Percentiles rank a stretch among this genome's conserved stretches.
phyloP scores from a whole-genome alignment of 2,329 filamentous ascomycete genomes.

The Ophiostoma quercus region DNA sequence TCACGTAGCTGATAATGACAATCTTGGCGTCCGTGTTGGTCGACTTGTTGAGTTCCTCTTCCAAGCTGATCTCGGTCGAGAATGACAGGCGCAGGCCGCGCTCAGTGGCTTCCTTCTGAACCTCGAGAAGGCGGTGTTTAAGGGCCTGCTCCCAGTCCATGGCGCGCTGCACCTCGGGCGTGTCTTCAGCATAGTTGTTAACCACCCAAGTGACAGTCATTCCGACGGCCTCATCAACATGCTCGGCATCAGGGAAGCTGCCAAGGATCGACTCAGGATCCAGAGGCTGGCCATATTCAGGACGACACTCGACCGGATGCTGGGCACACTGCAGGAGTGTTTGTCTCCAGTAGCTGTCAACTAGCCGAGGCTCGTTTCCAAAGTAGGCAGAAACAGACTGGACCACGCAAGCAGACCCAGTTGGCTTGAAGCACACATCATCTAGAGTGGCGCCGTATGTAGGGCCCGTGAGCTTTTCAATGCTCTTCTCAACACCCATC shows the following conservation, averaged over 20 bases:
- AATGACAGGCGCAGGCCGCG: conserved; percentile 85
- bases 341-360: conserved; percentile 66
- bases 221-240: conserved; percentile 68
- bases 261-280: conserved; percentile 82
- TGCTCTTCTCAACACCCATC: conserved; percentile 79
- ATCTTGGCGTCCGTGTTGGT: conserved; percentile 98
- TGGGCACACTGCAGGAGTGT: conserved; percentile 68
- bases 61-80: conserved; percentile 89
- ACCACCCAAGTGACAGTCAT: conserved; percentile 94
- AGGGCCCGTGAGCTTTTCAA: conserved; percentile 65
- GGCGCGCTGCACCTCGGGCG: conserved; percentile 62
- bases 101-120: conserved; percentile 71
- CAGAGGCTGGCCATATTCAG: conserved; percentile 82
- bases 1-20: conserved; percentile 89
- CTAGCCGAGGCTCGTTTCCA: conserved; percentile 57
- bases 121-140: conserved; percentile 65
- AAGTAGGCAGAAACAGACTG: conserved; percentile 93
- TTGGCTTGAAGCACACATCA: conserved; percentile 92
- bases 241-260: conserved; percentile 61
- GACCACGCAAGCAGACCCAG: conserved; percentile 80
- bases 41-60: conserved; percentile 94
- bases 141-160: conserved; percentile 87
- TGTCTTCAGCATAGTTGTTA: conserved; percentile 74
- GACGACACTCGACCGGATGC: conserved; percentile 78
- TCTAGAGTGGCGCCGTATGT: conserved; percentile 64